Base-by-base conservation (phyloP, 192 early-diverging fungal species). In the Backusella morwellensis region DNA sequence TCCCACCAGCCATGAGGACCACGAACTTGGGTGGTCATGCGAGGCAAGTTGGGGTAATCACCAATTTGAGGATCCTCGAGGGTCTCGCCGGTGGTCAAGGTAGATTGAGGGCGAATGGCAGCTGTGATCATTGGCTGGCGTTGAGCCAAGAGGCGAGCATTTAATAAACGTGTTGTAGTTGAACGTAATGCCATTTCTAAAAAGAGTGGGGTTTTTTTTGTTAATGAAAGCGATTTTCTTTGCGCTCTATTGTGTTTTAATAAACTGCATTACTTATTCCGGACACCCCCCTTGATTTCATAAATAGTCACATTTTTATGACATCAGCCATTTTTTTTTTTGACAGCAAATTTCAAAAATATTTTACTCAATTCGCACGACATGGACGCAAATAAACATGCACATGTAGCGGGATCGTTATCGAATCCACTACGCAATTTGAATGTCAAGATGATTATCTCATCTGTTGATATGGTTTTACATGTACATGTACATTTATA, bases 31-130 rank as follows among this genome's bases (percentile, higher is more conserved):
- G 86, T 78, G 76, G 86, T 90, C 80, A 82, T 75, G 50, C 88
- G 89, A 40, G 91, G 91, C 81, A 93, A 72, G 78, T 92, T 92
- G 72, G 92, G 92, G 72, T 93, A 93, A 54, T 90, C 88, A 54
- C 92, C 92, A 70, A 92, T 92, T 82, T 92, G 92, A 34, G 92
- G 90, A 52, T 94, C 91, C 11, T 84, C 79, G 12, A 69, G 26
- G 1, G 66, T 29, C 36, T 80, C 69, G 36, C 78, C 76, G 19
- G 76, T 74, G 41, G 74, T 38, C 47, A 80, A 75, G 26, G 82
- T 82, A 7, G 81, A 82, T 52, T 78, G 77, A 42, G 77, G 59
- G 35, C 81, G 80, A 54, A 66, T 47, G 26, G 75, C 68, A 44
- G 73, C 66, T 63, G 78, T 35, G 6, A 70, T 70, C 15, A 74